Percentiles rank a stretch among this genome's conserved stretches.
phyloP scores from a whole-genome alignment of 257 asterid species.

The Lithospermum erythrorhizon region DNA sequence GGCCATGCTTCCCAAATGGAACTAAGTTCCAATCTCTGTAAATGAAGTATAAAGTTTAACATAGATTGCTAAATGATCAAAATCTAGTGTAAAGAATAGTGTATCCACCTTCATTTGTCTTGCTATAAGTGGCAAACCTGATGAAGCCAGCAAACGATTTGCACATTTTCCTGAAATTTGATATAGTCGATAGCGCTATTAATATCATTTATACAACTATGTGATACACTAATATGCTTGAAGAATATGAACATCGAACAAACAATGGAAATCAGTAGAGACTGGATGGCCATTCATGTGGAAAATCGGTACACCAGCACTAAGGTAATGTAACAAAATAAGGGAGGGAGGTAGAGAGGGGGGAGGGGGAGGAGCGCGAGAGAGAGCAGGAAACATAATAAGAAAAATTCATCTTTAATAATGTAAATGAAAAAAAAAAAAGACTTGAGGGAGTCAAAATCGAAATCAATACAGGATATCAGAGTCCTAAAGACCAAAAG shows the following conservation, averaged over 20 bases:
- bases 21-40: constrained; percentile 75
- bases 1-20: constrained; percentile 94
- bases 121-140: constrained; percentile 92
- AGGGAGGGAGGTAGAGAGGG: no score
- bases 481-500: background rate
- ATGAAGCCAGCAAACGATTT: constrained; percentile 70
- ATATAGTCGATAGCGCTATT: constrained; percentile 6
- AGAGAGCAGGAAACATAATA: no score
- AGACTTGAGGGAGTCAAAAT: no score
- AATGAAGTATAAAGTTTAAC: constrained; percentile 10
- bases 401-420: no score
- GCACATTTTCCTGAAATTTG: constrained; percentile 86
- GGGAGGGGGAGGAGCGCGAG: no score
- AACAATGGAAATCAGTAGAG: background rate
- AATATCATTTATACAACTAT: background rate
- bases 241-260: background rate
- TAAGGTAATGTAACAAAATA: no score
- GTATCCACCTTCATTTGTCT: constrained; percentile 83
- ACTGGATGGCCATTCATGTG: background rate
- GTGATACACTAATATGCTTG: background rate
- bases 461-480: no score
- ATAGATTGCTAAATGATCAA: constrained; percentile 5
- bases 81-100: constrained; percentile 2
- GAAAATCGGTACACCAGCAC: no score
- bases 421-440: no score